phyloP scores from a whole-genome alignment of 2,329 filamentous ascomycete genomes.

The Aspergillus texensis region DNA sequence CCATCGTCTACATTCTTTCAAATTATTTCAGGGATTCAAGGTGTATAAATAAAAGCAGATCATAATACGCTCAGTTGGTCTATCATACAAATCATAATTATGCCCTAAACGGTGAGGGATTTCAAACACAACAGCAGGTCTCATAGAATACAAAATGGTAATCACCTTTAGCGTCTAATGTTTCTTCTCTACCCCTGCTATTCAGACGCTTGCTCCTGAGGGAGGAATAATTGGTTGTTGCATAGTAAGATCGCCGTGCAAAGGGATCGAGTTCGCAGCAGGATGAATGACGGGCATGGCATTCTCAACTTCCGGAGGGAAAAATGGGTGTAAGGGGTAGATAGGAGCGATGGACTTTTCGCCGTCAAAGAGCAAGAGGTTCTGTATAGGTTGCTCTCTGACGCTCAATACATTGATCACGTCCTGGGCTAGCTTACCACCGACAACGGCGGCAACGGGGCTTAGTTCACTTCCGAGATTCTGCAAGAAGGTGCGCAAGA shows the following conservation, averaged over 20 bases:
- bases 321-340: slow-evolving; percentile 77
- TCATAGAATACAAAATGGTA: background rate
- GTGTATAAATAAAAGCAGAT: background rate
- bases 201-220: background rate
- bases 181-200: background rate
- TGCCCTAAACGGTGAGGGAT: background rate
- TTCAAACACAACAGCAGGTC: background rate
- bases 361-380: slow-evolving; percentile 89
- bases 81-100: slow-evolving; percentile 20
- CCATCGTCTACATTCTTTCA: background rate
- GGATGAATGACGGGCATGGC: slow-evolving; percentile 31
- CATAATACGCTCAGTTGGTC: background rate
- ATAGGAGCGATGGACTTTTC: slow-evolving; percentile 75
- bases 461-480: slow-evolving; percentile 83
- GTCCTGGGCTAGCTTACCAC: slow-evolving; percentile 89
- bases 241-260: slow-evolving; percentile 19
- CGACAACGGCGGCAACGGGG: slow-evolving; percentile 84
- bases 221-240: background rate
- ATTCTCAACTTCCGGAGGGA: slow-evolving; percentile 38
- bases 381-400: slow-evolving; percentile 93
- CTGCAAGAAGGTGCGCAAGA: slow-evolving; percentile 81
- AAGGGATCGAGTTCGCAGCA: slow-evolving; percentile 29
- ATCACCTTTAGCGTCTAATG: background rate
- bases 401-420: slow-evolving; percentile 94
- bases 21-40: background rate